phyloP scores from a whole-genome alignment of 495 filamentous ascomycete species.

The Xylaria palmicola region DNA sequence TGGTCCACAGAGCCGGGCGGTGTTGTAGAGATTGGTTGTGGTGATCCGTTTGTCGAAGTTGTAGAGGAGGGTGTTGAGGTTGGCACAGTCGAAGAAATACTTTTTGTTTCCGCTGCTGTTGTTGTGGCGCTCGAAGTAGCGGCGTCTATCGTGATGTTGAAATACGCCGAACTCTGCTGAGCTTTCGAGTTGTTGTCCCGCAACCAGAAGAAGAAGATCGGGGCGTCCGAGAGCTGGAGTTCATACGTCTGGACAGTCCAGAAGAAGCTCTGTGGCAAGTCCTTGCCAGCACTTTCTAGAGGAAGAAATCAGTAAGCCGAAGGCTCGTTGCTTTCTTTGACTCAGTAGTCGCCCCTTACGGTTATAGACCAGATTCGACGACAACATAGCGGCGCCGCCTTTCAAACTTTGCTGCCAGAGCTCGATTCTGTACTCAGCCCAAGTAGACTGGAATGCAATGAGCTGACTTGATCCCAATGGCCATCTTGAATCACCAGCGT shows the following conservation, averaged over 20 bases:
- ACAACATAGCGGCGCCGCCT: not conserved
- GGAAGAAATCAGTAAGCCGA: not conserved
- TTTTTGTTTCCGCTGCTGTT: not conserved
- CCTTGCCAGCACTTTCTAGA: not conserved
- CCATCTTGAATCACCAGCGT: not conserved
- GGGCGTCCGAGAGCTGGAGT: not conserved
- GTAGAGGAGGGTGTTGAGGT: not conserved
- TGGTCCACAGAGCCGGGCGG: no score
- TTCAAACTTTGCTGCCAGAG: not conserved
- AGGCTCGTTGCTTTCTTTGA: no score
- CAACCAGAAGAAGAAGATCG: not conserved
- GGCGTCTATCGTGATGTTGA: not conserved
- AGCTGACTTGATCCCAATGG: not conserved
- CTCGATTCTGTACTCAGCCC: not conserved
- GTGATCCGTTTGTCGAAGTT: not conserved
- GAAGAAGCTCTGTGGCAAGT: not conserved
- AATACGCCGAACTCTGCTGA: not conserved
- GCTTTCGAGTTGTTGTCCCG: not conserved
- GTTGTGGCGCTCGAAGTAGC: not conserved
- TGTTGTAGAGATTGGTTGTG: no score
- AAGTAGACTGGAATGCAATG: not conserved
- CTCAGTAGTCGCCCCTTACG: not conserved
- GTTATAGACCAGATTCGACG: not conserved
- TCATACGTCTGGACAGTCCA: constrained; percentile 12
- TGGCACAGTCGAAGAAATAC: not conserved